A percentile compares a stretch with the other conserved stretches of the same genome.
phyloP scores from a whole-genome alignment of 768 basidiomycete genomes.

The Cystobasidium tubakii region DNA sequence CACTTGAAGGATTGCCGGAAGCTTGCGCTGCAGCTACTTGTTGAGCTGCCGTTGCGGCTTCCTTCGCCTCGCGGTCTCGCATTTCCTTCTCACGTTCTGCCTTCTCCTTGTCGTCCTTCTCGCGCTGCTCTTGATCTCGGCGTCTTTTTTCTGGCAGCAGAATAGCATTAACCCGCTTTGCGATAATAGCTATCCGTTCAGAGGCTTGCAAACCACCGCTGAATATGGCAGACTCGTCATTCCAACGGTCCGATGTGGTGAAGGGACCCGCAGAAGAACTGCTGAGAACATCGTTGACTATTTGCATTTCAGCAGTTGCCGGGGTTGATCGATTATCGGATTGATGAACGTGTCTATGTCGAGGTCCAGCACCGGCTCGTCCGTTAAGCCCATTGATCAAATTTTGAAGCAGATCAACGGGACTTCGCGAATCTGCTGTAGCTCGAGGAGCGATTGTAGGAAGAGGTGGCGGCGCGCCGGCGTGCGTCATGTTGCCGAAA shows the following conservation, averaged over 20 bases:
- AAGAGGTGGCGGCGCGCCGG: background rate
- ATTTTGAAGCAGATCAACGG: conserved; percentile 3
- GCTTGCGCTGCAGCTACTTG: background rate
- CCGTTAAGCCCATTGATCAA: conserved; percentile 16
- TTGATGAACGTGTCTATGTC: conserved; percentile 10
- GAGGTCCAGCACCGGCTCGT: background rate
- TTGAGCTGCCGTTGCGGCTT: conserved; percentile 10
- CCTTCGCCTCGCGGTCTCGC: background rate
- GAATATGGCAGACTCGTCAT: conserved; percentile 46
- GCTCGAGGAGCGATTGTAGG: background rate
- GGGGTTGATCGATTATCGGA: background rate
- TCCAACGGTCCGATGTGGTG: conserved; percentile 50
- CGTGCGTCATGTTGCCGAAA: conserved; percentile 50
- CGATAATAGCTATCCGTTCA: conserved; percentile 38
- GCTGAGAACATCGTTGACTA: conserved; percentile 41
- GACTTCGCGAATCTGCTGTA: background rate
- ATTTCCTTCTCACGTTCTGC: conserved; percentile 51
- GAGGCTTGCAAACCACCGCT: background rate
- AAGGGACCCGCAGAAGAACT: conserved; percentile 46
- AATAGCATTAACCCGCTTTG: conserved; percentile 38
- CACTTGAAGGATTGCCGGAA: background rate
- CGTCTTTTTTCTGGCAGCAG: conserved; percentile 17
- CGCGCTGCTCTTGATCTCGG: conserved; percentile 51
- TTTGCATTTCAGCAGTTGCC: conserved; percentile 19
- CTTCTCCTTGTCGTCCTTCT: conserved; percentile 49